Evolutionary conservation across 169 alveolate species (phyloP), one percentile per base, ranked within the genome.

Genomic region (Plasmodium yoelii): DNA sequence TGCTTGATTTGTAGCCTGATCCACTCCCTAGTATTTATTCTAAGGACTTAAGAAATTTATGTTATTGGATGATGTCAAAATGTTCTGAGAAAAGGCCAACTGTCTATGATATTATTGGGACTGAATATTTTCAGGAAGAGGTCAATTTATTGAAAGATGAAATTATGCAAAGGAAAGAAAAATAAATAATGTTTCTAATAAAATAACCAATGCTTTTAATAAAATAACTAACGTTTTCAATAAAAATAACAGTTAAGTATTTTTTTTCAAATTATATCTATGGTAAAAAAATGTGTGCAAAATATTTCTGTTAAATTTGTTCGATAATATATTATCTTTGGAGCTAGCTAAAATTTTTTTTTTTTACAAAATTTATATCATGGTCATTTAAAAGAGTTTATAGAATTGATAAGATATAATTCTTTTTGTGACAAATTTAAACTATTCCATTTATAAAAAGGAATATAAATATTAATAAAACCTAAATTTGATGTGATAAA

Each of bases 1-100:
- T 19, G 7, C 15, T 49, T 73, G 9, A 26, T 39, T 49, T 19
- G n/a, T 44, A 87, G 92, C 89, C 89, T 18, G 73, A 53, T 49
- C 92, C 92, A 18, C 87, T 87, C n/a, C 88, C 92, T 2, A 39
- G 47, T 4, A 69, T 34, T 34, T 71, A 72, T 55, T 87, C 92
- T 9, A 51, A 57, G 8, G 92, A 87, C 12, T 46, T 87, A 26
- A 65, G 44, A 34, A 46, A 72, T 71, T 73, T 87, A 51, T 87
- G 92, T 22, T 46, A 72, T 2, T 74, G 89, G 89, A 87, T 87
- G 92, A 22, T 87, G 49, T 61, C 65, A 65, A 87, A 87, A 34
- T 26, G 73, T 51, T 75, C 67, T 12, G 55, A 87, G 10, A 73
- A 74, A 15, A 71, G 92, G 28, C 92, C 92, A 2, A 75, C 88